Evolutionary conservation across 177 flowering plant genomes (phyloP).

Genomic region (Telopea speciosissima): DNA sequence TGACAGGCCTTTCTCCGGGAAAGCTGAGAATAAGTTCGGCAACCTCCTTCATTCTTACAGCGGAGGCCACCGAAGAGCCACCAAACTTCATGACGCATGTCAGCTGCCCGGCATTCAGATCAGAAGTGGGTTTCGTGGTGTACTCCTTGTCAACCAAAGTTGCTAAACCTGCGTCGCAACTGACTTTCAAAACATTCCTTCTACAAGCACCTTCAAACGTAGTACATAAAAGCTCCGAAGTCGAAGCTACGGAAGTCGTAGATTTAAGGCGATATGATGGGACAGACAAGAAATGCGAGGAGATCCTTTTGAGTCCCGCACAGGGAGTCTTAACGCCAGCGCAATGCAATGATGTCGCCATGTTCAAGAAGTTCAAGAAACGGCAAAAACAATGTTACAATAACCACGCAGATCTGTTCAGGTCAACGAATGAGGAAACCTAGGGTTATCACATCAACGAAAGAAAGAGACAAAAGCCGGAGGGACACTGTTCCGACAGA

Average conservation of each 20-base stretch:
- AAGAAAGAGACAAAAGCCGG: background rate
- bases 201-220: conserved; percentile 10
- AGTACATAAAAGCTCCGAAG: conserved; percentile 11
- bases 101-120: conserved; percentile 27
- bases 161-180: conserved; percentile 25
- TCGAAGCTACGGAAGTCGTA: conserved; percentile 14
- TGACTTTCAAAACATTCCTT: conserved; percentile 21
- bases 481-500: background rate
- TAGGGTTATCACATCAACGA: background rate
- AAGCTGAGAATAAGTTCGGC: conserved; percentile 66
- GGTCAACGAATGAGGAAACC: background rate
- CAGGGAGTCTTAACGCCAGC: conserved; percentile 27
- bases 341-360: conserved; percentile 46
- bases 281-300: conserved; percentile 7
- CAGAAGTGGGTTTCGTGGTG: conserved; percentile 12
- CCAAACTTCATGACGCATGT: conserved; percentile 95
- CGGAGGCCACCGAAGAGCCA: conserved; percentile 79
- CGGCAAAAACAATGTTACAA: background rate
- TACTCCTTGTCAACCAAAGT: conserved; percentile 33
- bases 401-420: background rate
- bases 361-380: conserved; percentile 13
- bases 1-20: conserved; percentile 72
- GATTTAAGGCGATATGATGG: conserved; percentile 12
- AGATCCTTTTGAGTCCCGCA: conserved; percentile 9
- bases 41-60: conserved; percentile 71